Percentiles rank a stretch among this genome's conserved stretches.
phyloP scores from a whole-genome alignment of 148 eudicot genomes.

The Vaccinium corymbosum region DNA sequence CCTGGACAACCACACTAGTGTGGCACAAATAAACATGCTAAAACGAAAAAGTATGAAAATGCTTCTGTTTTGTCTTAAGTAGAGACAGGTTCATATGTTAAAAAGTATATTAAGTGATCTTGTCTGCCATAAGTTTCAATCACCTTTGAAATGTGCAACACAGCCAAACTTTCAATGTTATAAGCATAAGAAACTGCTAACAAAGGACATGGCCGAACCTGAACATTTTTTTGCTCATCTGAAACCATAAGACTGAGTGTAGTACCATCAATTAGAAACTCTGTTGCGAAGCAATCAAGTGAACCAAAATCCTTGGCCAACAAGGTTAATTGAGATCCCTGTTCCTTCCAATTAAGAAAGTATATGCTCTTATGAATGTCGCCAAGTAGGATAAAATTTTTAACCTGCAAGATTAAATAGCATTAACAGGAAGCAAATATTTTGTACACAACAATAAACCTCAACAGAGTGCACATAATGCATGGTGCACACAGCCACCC shows the following conservation, averaged over 20 bases:
- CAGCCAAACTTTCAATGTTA: background rate
- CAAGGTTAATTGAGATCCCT: conserved; percentile 85
- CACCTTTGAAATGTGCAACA: background rate
- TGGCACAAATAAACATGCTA: background rate
- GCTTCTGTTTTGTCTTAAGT: background rate
- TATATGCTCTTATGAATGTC: conserved; percentile 94
- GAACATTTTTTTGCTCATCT: conserved; percentile 92
- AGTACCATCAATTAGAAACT: conserved; percentile 91
- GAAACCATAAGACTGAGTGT: conserved; percentile 93
- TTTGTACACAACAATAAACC: background rate
- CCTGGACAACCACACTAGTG: conserved; percentile 3
- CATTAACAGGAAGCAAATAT: conserved; percentile 10
- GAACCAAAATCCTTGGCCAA: conserved; percentile 93
- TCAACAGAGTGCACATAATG: background rate
- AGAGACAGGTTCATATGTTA: background rate
- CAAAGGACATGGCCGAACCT: conserved; percentile 46
- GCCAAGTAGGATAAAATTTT: conserved; percentile 92
- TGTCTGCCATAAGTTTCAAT: background rate
- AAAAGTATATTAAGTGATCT: background rate
- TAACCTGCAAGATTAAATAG: conserved; percentile 54
- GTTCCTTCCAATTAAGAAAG: conserved; percentile 97
- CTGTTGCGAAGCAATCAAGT: conserved; percentile 94
- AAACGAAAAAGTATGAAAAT: background rate
- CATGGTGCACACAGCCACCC: background rate
- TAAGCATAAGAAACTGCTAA: background rate